These are phyloP conservation scores for Pythium utonaiense DNA, from an alignment of 352 stramenopile species.

Conservation along the genomic window DNA sequence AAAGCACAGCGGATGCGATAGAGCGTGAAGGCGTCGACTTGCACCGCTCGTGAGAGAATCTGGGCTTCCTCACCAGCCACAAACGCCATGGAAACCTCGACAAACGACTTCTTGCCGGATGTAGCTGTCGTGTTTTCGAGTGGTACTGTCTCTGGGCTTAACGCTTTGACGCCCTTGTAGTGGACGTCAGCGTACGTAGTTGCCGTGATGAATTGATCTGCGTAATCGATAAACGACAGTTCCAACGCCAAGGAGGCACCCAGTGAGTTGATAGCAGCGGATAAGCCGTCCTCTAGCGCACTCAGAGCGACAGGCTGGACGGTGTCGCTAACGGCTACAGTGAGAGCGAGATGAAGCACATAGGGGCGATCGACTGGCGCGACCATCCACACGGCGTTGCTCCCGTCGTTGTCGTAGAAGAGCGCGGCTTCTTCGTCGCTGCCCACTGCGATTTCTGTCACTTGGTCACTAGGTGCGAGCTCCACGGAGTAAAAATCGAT, in stretches of 20 bases:
- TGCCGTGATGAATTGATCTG: not conserved
- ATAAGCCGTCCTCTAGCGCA: not conserved
- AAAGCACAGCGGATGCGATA: conserved; percentile 23
- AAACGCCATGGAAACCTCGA: conserved; percentile 18
- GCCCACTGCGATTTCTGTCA: not conserved
- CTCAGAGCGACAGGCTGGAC: not conserved
- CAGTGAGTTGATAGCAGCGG: not conserved
- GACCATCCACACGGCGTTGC: not conserved
- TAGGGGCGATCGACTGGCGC: conserved; percentile 7
- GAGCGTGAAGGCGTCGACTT: conserved; percentile 11
- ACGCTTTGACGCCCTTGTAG: not conserved
- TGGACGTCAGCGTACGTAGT: not conserved
- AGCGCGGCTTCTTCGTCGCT: not conserved
- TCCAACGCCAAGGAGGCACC: conserved; percentile 1
- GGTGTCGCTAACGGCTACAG: not conserved
- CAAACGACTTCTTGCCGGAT: conserved; percentile 1
- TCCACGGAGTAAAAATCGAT: not conserved
- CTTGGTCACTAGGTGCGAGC: not conserved
- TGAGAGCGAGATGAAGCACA: not conserved
- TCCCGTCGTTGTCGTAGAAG: not conserved
- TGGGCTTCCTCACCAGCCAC: not conserved
- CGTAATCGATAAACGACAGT: conserved; percentile 9
- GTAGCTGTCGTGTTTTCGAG: not conserved
- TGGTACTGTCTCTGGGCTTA: not conserved
- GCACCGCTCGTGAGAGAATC: not conserved